Base-by-base conservation (phyloP, 1,139 yeast genomes). In the Pneumocystis carinii region DNA sequence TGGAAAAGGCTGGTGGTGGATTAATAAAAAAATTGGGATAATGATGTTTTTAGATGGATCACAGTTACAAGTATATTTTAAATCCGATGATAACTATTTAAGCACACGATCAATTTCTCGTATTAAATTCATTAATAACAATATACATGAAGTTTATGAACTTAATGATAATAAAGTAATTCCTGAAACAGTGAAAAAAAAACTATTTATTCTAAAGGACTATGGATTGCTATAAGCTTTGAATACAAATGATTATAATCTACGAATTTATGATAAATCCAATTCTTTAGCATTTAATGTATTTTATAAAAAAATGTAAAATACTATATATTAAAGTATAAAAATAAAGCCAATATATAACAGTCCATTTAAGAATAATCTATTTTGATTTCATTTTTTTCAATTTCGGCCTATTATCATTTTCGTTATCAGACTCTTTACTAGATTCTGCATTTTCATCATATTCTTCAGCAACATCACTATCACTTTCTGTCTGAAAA, bases 391-490 rank as follows among this genome's bases (percentile, higher is more conserved):
- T 48, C 6, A 48, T 48, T 48, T 48, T 48, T 48, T 48, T 48
- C 19, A 15, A 7, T 24, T 48, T 48, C 27, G 15, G 32, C 7
- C n/a, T 27, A 6, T 17, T 29, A 19, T 48, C 12, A 4, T 73
- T 78, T 14, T 71, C 79, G 17, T 75, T 79, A 60, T 75, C 80
- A 63, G 72, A 79, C 58, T 76, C 78, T 37, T 74, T 74, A 37
- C 75, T 79, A 19, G 81, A 74, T 29, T 71, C 76, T 4, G 79
- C 92, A 68, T 87, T 89, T 8, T 92, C 86, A 71, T 89, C 95
- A 70, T 79, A 89, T 73, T 89, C 96, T 74, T 88, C 96, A 2
- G 95, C 96, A 60, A 85, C 87, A 68, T 87, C 95, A 64, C 81
- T 80, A 48, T 79, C 83, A 48, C 66, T 67, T 19, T 64, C 66